Base-by-base conservation (phyloP, 2,329 filamentous ascomycete genomes). In the Aureobasidium sp. region DNA sequence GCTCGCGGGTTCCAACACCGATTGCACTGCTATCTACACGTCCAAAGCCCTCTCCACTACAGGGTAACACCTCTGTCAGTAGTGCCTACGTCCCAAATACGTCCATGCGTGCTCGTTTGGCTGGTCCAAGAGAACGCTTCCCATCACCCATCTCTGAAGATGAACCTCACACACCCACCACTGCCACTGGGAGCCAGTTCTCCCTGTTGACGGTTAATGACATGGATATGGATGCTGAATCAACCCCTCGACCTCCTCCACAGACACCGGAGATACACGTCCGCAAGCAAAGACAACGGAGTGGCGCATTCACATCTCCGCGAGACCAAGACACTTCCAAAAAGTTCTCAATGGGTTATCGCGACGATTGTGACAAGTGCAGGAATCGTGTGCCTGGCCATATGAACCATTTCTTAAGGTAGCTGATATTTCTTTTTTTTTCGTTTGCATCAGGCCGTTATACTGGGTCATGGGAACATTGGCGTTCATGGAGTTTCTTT, bases 321-420 rank as follows among this genome's bases (percentile, higher is more conserved):
- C 49, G 60, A 8, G 57, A 60, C 29, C 33, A 45, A n/a, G 57
- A 60, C n/a, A n/a, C 56, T 19, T 57, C 64, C 45, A 65, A 63
- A 52, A 61, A 50, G 52, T 64, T 65, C 24, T 61, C 74, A 64
- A 79, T 81, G 74, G 78, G 78, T 15, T 81, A 76, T 64, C 70
- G 78, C 31, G 74, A 78, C 12, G 78, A 81, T 64, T 81, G 78
- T 65, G 76, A 79, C 50, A 80, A 79, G 67, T 81, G 78, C 65
- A 70, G 72, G 60, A 69, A 72, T 64, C 69, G 73, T 60, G 75
- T 80, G n/a, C 78, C 78, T 1, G 78, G 78, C 0, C 78, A 81
- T 62, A 79, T 79, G 70, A 77, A 77, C 61, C 78, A 80, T 65
- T 79, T 79, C 63, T 63, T 77, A 19, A 66, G 60, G 31, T 58